phyloP scores from a whole-genome alignment of 2,329 filamentous ascomycete genomes.

The Fusarium sp. region DNA sequence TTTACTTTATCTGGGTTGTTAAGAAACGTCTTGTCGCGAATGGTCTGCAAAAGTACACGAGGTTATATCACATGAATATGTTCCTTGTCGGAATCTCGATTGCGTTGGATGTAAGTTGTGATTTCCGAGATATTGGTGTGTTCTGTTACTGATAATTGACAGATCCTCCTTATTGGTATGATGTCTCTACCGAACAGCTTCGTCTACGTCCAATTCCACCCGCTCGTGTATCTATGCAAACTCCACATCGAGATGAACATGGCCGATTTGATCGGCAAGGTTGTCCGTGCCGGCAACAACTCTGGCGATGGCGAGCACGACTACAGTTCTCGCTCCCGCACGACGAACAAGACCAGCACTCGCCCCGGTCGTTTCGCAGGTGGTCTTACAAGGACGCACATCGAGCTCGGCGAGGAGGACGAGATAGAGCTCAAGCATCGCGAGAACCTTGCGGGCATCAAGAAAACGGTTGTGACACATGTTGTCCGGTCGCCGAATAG shows the following conservation, averaged over 20 bases:
- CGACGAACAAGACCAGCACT: conserved; percentile 20
- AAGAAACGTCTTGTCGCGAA: conserved; percentile 58
- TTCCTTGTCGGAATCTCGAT: conserved; percentile 45
- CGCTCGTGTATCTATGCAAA: conserved; percentile 41
- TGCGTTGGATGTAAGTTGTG: conserved; percentile 40
- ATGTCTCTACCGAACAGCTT: conserved; percentile 43
- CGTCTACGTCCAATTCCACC: conserved; percentile 42
- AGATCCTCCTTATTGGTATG: conserved; percentile 41
- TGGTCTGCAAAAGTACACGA: conserved; percentile 61
- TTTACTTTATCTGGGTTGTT: conserved; percentile 58
- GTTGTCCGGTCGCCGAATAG: conserved; percentile 27
- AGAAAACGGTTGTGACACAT: conserved; percentile 42
- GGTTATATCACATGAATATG: conserved; percentile 54
- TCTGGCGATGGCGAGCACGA: conserved; percentile 32
- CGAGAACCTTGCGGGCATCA: conserved; percentile 39
- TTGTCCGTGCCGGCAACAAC: conserved; percentile 34
- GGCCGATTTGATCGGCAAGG: conserved; percentile 43
- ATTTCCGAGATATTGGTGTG: background rate
- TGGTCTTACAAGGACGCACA: conserved; percentile 35
- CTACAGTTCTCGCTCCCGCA: conserved; percentile 40
- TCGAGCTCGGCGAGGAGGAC: conserved; percentile 47
- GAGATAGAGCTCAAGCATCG: conserved; percentile 43
- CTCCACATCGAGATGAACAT: conserved; percentile 44
- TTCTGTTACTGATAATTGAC: background rate
- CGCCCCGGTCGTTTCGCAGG: conserved; percentile 37